Evolutionary conservation across 2,329 filamentous ascomycete species (phyloP).

Genomic region (Colletotrichum scovillei): DNA sequence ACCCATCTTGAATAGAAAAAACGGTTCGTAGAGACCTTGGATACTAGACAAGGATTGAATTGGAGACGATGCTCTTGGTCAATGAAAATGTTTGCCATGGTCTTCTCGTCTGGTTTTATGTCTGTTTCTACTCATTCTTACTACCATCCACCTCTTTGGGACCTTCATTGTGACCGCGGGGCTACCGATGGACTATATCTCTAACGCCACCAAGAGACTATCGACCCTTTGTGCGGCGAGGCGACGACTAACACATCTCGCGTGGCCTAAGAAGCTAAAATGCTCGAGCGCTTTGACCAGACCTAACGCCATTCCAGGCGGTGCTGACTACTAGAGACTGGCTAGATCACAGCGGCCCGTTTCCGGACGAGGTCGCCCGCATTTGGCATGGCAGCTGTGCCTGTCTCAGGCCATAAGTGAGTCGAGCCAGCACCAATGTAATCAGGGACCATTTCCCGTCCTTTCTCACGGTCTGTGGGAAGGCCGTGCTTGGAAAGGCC

Average conservation of each 20-base stretch:
- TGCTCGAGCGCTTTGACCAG: not conserved
- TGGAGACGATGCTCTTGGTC: not conserved
- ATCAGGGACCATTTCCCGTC: not conserved
- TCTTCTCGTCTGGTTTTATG: not conserved
- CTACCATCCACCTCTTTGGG: not conserved
- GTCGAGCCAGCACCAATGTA: not conserved
- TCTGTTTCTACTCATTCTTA: not conserved
- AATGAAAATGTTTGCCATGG: rapidly evolving
- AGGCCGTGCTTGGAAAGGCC: not conserved
- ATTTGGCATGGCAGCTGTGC: not conserved
- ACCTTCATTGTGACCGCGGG: not conserved
- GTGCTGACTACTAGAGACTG: not conserved
- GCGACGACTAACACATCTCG: slow-evolving; percentile 5
- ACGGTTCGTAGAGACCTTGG: not conserved
- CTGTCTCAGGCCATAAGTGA: not conserved
- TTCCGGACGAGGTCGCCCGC: not conserved
- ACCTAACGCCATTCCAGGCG: not conserved
- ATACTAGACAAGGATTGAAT: not conserved
- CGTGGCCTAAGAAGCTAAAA: not conserved
- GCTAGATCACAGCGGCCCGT: not conserved
- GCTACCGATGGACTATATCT: not conserved
- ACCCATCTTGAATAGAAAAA: not conserved
- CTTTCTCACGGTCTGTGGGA: not conserved
- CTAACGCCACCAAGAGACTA: not conserved
- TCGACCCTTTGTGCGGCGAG: not conserved